Percentiles rank a stretch among this genome's conserved stretches.
Conservation (phyloP, 371 early-diverging fungal genomes). For the Cokeromyces recurvatus region DNA sequence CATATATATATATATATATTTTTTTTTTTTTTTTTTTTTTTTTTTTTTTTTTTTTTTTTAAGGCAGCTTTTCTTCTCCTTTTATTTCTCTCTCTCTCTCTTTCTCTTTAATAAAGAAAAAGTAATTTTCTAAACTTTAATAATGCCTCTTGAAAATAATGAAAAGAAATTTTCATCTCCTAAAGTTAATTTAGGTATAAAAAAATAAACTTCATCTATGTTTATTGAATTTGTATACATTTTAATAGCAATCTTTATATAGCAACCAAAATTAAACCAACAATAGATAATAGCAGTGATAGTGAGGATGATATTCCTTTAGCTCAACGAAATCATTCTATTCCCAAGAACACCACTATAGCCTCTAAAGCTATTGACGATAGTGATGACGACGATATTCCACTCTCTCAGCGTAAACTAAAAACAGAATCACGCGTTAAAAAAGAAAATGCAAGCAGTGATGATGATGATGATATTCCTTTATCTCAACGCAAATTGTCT, state of each 20-base stretch:
- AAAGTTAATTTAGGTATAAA: too few species aligned
- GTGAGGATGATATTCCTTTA: slow-evolving; percentile 37
- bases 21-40: not conserved
- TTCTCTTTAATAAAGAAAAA: too few species aligned
- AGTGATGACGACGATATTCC: slow-evolving; percentile 11
- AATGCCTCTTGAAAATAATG: too few species aligned
- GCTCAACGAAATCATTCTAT: slow-evolving; percentile 15
- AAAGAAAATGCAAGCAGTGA: not conserved
- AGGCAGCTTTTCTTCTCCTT: not conserved
- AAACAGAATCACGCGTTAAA: not conserved
- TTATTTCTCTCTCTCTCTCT: too few species aligned
- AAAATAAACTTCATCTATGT: too few species aligned
- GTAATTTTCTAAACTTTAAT: too few species aligned
- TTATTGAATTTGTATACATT: too few species aligned
- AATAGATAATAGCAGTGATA: too few species aligned
- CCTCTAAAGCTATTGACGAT: not conserved
- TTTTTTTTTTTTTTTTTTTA: not conserved
- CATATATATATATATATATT: too few species aligned
- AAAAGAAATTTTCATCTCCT: too few species aligned
- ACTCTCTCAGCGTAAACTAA: slow-evolving; percentile 1
- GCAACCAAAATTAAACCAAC: too few species aligned
- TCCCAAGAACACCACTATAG: not conserved
- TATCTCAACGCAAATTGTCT: slow-evolving; percentile 2
- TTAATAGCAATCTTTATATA: too few species aligned
- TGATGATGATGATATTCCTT: slow-evolving; percentile 15